phyloP scores from a whole-genome alignment of 176 grass and related monocot species.

The Alloteropsis semialata region DNA sequence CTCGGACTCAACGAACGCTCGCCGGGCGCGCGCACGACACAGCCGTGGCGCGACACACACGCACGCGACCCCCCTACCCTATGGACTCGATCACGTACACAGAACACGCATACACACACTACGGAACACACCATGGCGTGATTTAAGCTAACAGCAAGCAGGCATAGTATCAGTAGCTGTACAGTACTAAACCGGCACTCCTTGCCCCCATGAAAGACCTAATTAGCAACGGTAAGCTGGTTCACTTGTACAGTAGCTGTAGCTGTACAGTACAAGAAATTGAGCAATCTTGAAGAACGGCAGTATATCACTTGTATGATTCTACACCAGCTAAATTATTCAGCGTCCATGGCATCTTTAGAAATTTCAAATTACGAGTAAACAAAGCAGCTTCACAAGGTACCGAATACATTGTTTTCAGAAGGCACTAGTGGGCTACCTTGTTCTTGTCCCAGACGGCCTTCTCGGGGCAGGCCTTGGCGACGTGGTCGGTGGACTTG shows the following conservation, averaged over 20 bases:
- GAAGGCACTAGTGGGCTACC: constrained; percentile 29
- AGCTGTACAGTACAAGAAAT: too few species aligned
- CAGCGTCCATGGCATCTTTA: neutral
- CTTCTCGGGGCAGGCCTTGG: constrained; percentile 89
- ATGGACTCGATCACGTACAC: too few species aligned
- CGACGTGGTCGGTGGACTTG: constrained; percentile 78
- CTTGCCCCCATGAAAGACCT: neutral
- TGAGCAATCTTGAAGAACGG: neutral
- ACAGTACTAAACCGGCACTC: neutral
- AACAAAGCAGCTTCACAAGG: neutral
- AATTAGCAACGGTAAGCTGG: neutral
- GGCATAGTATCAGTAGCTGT: neutral
- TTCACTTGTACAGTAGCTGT: too few species aligned
- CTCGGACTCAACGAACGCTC: too few species aligned
- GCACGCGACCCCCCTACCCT: too few species aligned
- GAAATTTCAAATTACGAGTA: neutral
- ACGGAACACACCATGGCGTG: too few species aligned
- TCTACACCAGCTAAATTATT: neutral
- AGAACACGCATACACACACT: too few species aligned
- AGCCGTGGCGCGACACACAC: too few species aligned
- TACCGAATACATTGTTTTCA: neutral
- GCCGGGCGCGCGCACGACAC: too few species aligned
- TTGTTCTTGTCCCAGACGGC: constrained; percentile 90
- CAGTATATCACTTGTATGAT: neutral
- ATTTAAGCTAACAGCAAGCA: too few species aligned